phyloP scores from a whole-genome alignment of 805 yeast genomes.

The Metschnikowia similis region DNA sequence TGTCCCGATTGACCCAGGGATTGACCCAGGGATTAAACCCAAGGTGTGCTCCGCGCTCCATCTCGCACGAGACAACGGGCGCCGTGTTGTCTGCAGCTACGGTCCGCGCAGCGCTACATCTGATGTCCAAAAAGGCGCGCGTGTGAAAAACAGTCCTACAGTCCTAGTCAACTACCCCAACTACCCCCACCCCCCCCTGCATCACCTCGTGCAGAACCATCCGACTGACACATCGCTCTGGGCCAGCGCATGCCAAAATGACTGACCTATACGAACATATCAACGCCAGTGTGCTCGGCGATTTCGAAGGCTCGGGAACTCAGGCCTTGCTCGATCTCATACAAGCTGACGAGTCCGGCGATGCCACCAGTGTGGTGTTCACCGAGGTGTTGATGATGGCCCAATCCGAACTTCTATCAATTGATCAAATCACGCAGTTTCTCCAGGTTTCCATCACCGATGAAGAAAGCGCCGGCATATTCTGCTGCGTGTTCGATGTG shows the following conservation, averaged over 20 bases:
- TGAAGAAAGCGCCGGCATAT: constrained; percentile 29
- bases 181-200: not conserved
- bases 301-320: constrained; percentile 29
- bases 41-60: no score
- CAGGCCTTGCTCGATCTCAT: constrained; percentile 29
- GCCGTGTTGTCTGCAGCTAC: no score
- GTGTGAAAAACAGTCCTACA: no score
- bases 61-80: no score
- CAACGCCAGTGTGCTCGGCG: constrained; percentile 28
- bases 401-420: constrained; percentile 19
- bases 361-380: constrained; percentile 24
- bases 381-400: constrained; percentile 30
- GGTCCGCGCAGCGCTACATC: no score
- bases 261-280: constrained; percentile 17
- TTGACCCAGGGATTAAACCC: no score
- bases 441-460: constrained; percentile 26
- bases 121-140: no score
- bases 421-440: constrained; percentile 19
- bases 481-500: constrained; percentile 37
- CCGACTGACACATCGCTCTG: not conserved
- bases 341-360: constrained; percentile 19
- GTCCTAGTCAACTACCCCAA: no score
- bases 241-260: not conserved
- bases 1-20: no score
- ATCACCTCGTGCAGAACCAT: not conserved